Evolutionary conservation across 148 eudicot genomes (phyloP).

Genomic region (Cornus florida): DNA sequence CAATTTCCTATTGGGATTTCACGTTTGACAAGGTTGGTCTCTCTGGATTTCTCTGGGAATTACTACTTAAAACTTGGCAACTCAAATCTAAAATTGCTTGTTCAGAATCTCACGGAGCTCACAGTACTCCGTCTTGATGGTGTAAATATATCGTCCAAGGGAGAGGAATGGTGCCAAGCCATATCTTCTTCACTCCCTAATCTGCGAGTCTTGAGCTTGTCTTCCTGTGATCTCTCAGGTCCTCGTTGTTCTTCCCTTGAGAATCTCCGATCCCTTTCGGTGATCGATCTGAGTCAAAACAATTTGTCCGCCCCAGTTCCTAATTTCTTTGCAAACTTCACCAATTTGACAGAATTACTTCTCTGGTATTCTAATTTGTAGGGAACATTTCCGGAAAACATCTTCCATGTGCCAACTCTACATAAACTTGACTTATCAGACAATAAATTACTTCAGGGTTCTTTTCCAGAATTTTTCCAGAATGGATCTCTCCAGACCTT

Average conservation of each 20-base stretch:
- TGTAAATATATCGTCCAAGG: constrained; percentile 7
- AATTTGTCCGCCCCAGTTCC: constrained; percentile 11
- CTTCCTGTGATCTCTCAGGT: constrained; percentile 15
- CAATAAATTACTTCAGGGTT: constrained; percentile 18
- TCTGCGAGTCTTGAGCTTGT: constrained; percentile 24
- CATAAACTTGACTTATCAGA: not conserved
- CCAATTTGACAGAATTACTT: constrained; percentile 9
- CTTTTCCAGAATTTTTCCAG: constrained; percentile 15
- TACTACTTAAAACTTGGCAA: not conserved
- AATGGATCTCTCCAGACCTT: constrained; percentile 15
- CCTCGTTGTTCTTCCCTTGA: constrained; percentile 9
- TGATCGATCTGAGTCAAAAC: constrained; percentile 7
- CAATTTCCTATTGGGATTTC: constrained; percentile 24
- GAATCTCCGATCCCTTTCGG: constrained; percentile 6
- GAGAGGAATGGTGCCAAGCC: constrained; percentile 11
- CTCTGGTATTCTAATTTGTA: not conserved
- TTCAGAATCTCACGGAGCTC: constrained; percentile 18
- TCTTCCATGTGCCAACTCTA: constrained; percentile 17
- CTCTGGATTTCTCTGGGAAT: constrained; percentile 21
- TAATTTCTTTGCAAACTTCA: constrained; percentile 10
- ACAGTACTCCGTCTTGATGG: constrained; percentile 21
- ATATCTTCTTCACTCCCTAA: constrained; percentile 16
- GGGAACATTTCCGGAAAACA: constrained; percentile 11
- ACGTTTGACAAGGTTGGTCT: constrained; percentile 14
- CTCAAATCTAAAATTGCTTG: constrained; percentile 8